Percentiles rank a stretch among this genome's conserved stretches.
phyloP scores from a whole-genome alignment of 345 rosid genomes.

The Citrus australasica region DNA sequence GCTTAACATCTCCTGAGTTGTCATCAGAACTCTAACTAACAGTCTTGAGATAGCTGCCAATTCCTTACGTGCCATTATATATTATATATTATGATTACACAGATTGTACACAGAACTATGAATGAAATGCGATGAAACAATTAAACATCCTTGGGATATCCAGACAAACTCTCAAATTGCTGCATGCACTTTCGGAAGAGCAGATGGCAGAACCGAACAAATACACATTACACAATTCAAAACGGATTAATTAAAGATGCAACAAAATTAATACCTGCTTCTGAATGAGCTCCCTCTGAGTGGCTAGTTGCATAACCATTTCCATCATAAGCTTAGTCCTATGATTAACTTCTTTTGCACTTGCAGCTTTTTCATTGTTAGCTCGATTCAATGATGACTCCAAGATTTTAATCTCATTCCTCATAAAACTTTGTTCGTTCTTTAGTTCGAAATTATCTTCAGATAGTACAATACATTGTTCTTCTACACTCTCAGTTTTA shows the following conservation, averaged over 20 bases:
- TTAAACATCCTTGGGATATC: background rate
- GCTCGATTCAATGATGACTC: conserved; percentile 57
- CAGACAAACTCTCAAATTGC: background rate
- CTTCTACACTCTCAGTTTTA: conserved; percentile 67
- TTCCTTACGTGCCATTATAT: no score
- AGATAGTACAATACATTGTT: conserved; percentile 62
- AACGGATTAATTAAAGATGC: background rate
- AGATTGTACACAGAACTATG: background rate
- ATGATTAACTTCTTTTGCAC: conserved; percentile 58
- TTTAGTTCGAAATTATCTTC: conserved; percentile 60
- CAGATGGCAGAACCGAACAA: background rate
- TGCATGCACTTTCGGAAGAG: background rate
- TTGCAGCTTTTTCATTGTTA: conserved; percentile 43
- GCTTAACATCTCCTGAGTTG: background rate
- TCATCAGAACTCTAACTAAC: background rate
- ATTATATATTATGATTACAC: background rate
- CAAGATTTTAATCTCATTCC: conserved; percentile 46
- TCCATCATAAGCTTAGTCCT: conserved; percentile 67
- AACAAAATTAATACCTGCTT: conserved; percentile 53
- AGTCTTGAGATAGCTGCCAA: background rate
- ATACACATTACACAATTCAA: background rate
- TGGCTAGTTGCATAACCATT: conserved; percentile 59
- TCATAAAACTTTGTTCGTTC: conserved; percentile 48
- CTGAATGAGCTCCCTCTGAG: conserved; percentile 75
- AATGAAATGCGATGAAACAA: background rate